phyloP scores from a whole-genome alignment of 2,329 filamentous ascomycete species.

The Teratosphaeria viscida region DNA sequence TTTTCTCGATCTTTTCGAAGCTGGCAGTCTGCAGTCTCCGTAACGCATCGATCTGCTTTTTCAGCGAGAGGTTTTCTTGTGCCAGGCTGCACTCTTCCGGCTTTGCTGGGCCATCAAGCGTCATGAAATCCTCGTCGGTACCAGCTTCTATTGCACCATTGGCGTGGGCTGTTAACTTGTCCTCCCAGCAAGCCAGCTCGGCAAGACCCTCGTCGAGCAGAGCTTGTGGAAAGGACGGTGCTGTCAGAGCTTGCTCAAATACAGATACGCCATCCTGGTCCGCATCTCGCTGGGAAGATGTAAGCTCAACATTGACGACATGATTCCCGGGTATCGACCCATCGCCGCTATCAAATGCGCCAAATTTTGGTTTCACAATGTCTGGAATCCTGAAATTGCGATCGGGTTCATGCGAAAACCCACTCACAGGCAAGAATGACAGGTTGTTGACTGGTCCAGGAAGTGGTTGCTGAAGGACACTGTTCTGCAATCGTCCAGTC shows the following conservation, averaged over 20 bases:
- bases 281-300: constrained; percentile 17
- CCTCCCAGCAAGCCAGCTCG: constrained; percentile 26
- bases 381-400: constrained; percentile 42
- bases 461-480: constrained; percentile 51
- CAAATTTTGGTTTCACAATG: constrained; percentile 72
- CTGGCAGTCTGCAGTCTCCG: constrained; percentile 36
- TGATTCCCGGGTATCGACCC: constrained; percentile 47
- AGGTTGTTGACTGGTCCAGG: constrained; percentile 78
- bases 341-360: constrained; percentile 33
- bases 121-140: constrained; percentile 28
- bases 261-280: constrained; percentile 11
- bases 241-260: constrained; percentile 33
- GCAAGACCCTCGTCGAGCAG: constrained; percentile 25
- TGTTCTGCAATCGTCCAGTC: constrained; percentile 55
- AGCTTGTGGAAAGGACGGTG: constrained; percentile 31
- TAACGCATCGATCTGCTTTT: constrained; percentile 32
- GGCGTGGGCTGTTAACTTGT: constrained; percentile 1
- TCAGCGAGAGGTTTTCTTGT: constrained; percentile 21
- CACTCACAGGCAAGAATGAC: constrained; percentile 55
- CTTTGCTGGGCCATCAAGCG: constrained; percentile 17
- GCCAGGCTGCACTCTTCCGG: constrained; percentile 7
- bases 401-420: constrained; percentile 27
- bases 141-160: constrained; percentile 4
- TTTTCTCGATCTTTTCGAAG: constrained; percentile 34
- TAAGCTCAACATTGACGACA: constrained; percentile 55